phyloP scores from a whole-genome alignment of 2,329 filamentous ascomycete species.

The Colletotrichum chrysophilum region DNA sequence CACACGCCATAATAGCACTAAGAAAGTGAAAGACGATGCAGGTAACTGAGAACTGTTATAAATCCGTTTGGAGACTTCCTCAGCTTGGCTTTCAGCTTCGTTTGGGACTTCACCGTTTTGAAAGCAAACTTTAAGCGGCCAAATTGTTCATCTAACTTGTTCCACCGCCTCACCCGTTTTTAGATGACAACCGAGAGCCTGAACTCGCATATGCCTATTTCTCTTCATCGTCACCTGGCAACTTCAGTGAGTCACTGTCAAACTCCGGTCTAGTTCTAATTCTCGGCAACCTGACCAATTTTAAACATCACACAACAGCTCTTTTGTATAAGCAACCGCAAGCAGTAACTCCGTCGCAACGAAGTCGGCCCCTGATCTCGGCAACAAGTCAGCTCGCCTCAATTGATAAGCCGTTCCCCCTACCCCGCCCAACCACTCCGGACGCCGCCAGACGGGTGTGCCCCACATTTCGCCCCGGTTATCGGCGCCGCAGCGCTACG shows the following conservation, averaged over 20 bases:
- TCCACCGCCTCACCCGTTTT: neutral
- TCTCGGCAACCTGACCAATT: neutral
- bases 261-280: neutral
- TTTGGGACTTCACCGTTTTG: neutral
- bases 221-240: neutral
- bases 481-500: constrained; percentile 8
- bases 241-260: neutral
- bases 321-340: neutral
- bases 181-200: neutral
- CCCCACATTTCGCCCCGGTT: constrained; percentile 1
- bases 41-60: neutral
- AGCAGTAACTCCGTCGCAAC: neutral
- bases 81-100: neutral
- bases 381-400: neutral
- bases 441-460: neutral
- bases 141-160: neutral
- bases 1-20: neutral
- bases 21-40: neutral
- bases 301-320: neutral
- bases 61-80: neutral
- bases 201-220: neutral
- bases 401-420: neutral
- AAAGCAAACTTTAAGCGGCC: neutral
- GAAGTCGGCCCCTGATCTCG: neutral
- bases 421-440: constrained; percentile 3